Conservation (phyloP, 495 filamentous ascomycete species). For the Neurospora sp. region DNA sequence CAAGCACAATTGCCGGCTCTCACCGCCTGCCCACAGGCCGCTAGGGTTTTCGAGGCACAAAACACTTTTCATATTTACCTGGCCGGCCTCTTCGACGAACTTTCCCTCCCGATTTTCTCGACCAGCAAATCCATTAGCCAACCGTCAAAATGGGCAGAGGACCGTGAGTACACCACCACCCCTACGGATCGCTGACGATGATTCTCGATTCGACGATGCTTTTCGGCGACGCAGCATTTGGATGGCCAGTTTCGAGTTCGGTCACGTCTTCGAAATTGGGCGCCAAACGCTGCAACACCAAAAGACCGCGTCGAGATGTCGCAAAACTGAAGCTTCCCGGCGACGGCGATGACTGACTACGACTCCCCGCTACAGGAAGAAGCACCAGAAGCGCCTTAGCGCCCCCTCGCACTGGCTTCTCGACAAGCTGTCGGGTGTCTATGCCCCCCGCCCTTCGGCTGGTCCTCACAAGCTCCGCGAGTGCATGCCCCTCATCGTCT, state of each 20-base stretch:
- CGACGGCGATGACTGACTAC: neutral
- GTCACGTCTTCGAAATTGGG: neutral
- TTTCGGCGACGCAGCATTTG: neutral
- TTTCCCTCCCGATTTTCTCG: conserved; percentile 18
- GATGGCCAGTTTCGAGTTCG: neutral
- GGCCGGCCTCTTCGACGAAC: conserved; percentile 9
- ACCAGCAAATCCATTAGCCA: conserved; percentile 22
- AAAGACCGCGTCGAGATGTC: conserved; percentile 5
- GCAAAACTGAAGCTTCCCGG: neutral
- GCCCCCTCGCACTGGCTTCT: conserved; percentile 99
- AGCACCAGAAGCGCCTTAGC: conserved; percentile 99
- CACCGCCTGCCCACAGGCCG: conserved; percentile 14
- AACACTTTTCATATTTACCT: conserved; percentile 17
- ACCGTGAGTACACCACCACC: conserved; percentile 35
- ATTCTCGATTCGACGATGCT: neutral
- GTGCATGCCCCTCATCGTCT: conserved; percentile 97
- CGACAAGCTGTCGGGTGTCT: conserved; percentile 97
- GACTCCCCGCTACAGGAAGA: conserved; percentile 55
- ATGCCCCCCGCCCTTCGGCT: conserved; percentile 88
- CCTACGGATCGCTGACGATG: neutral
- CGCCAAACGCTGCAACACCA: neutral
- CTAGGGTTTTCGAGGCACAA: conserved; percentile 27
- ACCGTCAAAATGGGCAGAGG: conserved; percentile 38
- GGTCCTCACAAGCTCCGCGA: conserved; percentile 99
- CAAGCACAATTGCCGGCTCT: conserved; percentile 8